These are phyloP conservation scores for Metarhizium brunneum DNA, from an alignment of 2,329 filamentous ascomycete species.

Conservation along the genomic window DNA sequence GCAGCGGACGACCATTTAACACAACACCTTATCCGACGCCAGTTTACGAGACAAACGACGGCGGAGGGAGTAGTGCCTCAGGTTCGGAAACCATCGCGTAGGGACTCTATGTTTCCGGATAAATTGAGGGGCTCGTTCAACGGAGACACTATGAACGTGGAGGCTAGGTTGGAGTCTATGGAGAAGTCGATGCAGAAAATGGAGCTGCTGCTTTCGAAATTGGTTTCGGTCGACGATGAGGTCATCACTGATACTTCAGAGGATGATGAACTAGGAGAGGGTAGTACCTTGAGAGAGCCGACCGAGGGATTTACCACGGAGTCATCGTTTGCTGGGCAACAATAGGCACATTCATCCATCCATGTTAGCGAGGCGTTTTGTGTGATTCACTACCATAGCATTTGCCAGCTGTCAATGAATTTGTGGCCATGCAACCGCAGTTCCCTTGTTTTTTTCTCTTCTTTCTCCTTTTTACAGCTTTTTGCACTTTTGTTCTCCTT, in stretches of 20 bases:
- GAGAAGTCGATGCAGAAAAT: slow-evolving; percentile 41
- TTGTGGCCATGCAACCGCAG: not conserved
- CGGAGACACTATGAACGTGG: slow-evolving; percentile 32
- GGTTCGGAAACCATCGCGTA: slow-evolving; percentile 28
- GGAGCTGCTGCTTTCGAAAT: slow-evolving; percentile 33
- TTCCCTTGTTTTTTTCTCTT: no score
- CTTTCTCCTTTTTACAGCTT: not conserved
- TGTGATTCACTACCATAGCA: slow-evolving; percentile 3
- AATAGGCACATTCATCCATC: not conserved
- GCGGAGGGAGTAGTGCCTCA: slow-evolving; percentile 19
- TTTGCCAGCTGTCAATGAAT: not conserved
- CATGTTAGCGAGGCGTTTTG: slow-evolving; percentile 1
- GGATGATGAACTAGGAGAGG: slow-evolving; percentile 18
- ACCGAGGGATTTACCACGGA: slow-evolving; percentile 19
- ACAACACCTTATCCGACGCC: slow-evolving; percentile 46
- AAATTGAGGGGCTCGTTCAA: slow-evolving; percentile 41
- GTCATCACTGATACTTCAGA: slow-evolving; percentile 14
- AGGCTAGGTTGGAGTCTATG: slow-evolving; percentile 38
- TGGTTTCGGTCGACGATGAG: slow-evolving; percentile 24
- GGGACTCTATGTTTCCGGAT: slow-evolving; percentile 47
- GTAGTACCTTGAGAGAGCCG: slow-evolving; percentile 17
- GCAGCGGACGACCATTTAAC: slow-evolving; percentile 50
- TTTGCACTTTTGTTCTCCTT: not conserved
- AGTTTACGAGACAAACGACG: slow-evolving; percentile 40
- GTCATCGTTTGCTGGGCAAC: slow-evolving; percentile 17